Evolutionary conservation across 106 monocot species (phyloP), one percentile per base, ranked within the genome.

Genomic region (Apostasia shenzhenica): DNA sequence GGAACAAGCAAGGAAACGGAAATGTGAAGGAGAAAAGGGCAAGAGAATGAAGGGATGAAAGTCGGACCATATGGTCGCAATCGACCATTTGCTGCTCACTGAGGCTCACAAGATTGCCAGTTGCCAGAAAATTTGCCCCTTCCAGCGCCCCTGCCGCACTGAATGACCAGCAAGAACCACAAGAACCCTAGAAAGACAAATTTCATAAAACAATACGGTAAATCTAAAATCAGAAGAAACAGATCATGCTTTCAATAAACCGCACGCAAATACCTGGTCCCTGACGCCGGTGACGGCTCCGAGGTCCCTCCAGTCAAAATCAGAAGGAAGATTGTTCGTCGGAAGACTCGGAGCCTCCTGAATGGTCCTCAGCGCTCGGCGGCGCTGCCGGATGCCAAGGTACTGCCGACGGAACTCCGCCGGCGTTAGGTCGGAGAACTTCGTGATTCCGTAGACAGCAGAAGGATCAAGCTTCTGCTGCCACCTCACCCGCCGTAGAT

Each of bases 111-210:
- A 95, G 76, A 46, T 95, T 76, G 4, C 94, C 91, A 2, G 94
- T 95, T 1, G 91, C 77, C 55, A 95, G 68, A 77, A 88, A 95
- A 71, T 95, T 81, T 0, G 91, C 94, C 14, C 91, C 91, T 80
- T 95, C 94, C 52, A 95, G 68, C 40, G 94, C 94, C 51, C 79
- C 94, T 0, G 91, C 81, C 42, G 94, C 68, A 61, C 94, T 95
- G 73, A 95, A 95, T 13, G 94, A 88, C 94, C 94, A 95, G 86
- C 94, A 95, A 39, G 94, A 95, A 39, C 94, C 94, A 67, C 94
- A 95, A 1, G 88, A 82, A 40, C 94, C 94, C 94, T 95, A 75
- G 11, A 77, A 38, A 48, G 26, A 48, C 48, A 52, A 26, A 57
- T 56, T 59, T 2, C 4, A 8, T 37, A 51, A 73, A 57, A 6